A percentile compares a stretch with the other conserved stretches of the same genome.
These are phyloP conservation scores for Silene conica DNA, from an alignment of 148 eudicot species.

Conservation along the genomic window DNA sequence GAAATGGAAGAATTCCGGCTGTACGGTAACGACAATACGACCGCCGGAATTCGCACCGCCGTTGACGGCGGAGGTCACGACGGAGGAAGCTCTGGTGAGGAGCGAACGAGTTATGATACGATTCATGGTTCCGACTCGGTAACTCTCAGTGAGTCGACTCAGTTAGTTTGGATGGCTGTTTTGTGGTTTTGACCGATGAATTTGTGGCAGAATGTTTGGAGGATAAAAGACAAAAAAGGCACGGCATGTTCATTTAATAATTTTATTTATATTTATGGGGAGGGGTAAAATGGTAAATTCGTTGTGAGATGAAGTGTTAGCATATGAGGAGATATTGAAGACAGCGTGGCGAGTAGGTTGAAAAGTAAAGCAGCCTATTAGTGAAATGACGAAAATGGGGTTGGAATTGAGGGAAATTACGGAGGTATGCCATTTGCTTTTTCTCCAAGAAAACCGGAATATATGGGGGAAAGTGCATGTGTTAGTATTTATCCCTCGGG, in stretches of 20 bases:
- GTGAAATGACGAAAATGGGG: constrained; percentile 6
- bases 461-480: not conserved
- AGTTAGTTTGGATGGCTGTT: not conserved
- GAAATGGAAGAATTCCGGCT: not conserved
- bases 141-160: constrained; percentile 23
- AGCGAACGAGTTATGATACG: constrained; percentile 17
- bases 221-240: not conserved
- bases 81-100: constrained; percentile 14
- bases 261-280: not conserved
- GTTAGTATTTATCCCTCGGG: too few relatives aligned
- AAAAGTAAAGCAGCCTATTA: not conserved
- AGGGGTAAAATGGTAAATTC: constrained; percentile 17
- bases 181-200: not conserved
- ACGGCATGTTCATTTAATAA: not conserved
- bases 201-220: constrained; percentile 1
- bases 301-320: not conserved
- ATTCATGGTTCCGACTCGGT: constrained; percentile 24
- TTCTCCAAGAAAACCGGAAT: constrained; percentile 19
- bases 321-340: not conserved
- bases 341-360: constrained; percentile 6
- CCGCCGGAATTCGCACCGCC: constrained; percentile 11
- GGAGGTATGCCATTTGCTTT: constrained; percentile 16
- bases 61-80: constrained; percentile 7
- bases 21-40: not conserved
- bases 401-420: constrained; percentile 6